Evolutionary conservation across 768 basidiomycete genomes (phyloP), one percentile per base, ranked within the genome.

Genomic region (Suillus subaureus): DNA sequence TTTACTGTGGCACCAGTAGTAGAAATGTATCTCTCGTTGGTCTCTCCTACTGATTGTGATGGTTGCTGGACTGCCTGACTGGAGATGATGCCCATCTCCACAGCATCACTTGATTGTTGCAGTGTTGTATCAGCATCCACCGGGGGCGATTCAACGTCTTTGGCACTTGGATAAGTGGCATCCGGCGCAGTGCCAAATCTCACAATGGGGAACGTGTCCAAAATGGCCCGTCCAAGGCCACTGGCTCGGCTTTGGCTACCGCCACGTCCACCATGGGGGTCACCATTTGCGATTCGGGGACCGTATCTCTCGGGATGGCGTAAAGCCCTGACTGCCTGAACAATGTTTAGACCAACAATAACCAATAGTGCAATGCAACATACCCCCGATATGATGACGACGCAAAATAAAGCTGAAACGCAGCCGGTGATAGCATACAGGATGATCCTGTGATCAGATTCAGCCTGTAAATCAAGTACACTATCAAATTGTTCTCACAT

Each of bases 191-290:
- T 64, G 7, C 88, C 87, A 70, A 96, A 99, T 75, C 95, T 94
- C 78, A 97, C 89, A 67, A 97, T 80, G 5, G 96, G 96, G 80
- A 99, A 99, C 4, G 96, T 97, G 70, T 99, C 96, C 63, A 99
- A 81, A 64, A 99, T 96, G 23, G 97, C 97, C 23, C 93, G 88
- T 2, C 93, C 92, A 61, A 99, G 83, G 8, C 96, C 96, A n/a
- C 86, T 81, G 0, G 94, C 91, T 4, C 93, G 87, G 60, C 87
- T 89, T 72, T 90, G 90, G 43, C 82, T 81, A 28, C 72, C 69
- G 12, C 79, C 80, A 61, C 78, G 80, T 37, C 72, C 74, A 28
- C 69, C 78, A 52, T 63, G 72, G 61, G 62, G 62, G 16, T 64
- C 63, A 1, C 71, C 70, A 61, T 78, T 74, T 15, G 79, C 79